phyloP scores from a whole-genome alignment of 2,329 filamentous ascomycete species.

The Neoarthrinium moseri region DNA sequence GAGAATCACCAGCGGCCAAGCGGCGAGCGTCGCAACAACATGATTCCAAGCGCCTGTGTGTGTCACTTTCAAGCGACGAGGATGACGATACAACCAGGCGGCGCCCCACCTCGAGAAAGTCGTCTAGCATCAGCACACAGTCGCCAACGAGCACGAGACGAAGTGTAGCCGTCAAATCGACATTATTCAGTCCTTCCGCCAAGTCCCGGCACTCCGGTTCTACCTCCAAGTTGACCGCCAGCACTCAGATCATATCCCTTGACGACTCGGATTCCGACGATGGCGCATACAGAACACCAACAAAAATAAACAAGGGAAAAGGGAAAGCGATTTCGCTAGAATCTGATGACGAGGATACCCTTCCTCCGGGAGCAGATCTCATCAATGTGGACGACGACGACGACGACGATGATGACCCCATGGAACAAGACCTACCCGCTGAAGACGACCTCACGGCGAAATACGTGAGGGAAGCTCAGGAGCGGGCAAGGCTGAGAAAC shows the following conservation, averaged over 20 bases:
- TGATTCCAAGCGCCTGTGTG: constrained; percentile 20
- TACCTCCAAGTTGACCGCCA: background rate
- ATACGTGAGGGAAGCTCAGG: constrained; percentile 44
- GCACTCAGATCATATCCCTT: constrained; percentile 15
- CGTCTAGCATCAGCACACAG: background rate
- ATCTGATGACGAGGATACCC: background rate
- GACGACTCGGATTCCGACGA: constrained; percentile 27
- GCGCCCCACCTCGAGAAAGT: background rate
- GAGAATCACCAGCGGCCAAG: background rate
- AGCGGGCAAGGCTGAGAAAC: constrained; percentile 26
- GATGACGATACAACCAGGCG: background rate
- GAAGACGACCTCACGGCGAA: constrained; percentile 12
- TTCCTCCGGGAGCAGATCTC: background rate
- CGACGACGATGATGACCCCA: constrained; percentile 5
- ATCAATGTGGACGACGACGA: no score
- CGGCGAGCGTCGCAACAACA: constrained; percentile 8
- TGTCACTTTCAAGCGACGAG: constrained; percentile 11
- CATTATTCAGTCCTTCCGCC: no score
- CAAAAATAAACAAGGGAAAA: background rate
- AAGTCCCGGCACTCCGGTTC: no score
- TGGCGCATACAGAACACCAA: constrained; percentile 3
- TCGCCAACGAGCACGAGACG: background rate
- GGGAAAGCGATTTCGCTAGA: background rate
- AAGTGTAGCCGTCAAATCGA: background rate
- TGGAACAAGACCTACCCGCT: constrained; percentile 9